These are phyloP conservation scores for Penicillium longicatenatum DNA, from an alignment of 495 filamentous ascomycete genomes.

Conservation along the genomic window DNA sequence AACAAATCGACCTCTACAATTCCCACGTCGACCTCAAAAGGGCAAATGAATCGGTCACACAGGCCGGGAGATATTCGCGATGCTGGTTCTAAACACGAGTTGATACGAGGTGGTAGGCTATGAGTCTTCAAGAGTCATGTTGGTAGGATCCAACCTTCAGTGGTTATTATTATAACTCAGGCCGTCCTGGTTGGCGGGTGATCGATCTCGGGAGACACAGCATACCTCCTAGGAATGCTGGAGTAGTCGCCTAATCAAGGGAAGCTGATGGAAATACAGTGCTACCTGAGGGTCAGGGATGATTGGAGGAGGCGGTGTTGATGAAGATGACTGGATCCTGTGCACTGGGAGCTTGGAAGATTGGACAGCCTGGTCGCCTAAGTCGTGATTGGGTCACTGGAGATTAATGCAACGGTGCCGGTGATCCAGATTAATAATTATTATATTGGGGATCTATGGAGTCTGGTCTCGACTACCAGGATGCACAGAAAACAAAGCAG, in stretches of 20 bases:
- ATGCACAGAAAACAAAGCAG: conserved; percentile 10
- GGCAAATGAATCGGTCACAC: too few species aligned
- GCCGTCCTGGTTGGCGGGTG: neutral
- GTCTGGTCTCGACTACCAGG: neutral
- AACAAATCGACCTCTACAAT: too few species aligned
- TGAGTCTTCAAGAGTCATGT: too few species aligned
- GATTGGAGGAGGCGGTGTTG: neutral
- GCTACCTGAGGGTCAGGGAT: neutral
- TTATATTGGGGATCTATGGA: neutral
- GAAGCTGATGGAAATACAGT: neutral
- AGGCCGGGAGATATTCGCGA: neutral
- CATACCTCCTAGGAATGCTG: neutral
- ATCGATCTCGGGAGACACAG: neutral
- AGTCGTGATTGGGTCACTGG: neutral
- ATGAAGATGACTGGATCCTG: too few species aligned
- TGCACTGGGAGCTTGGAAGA: neutral
- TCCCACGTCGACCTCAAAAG: too few species aligned
- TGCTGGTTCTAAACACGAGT: neutral
- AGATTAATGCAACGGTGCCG: too few species aligned
- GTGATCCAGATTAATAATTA: conserved; percentile 4
- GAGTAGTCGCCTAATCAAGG: too few species aligned
- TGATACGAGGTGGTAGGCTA: neutral
- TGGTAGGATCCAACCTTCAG: too few species aligned
- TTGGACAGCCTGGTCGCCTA: neutral
- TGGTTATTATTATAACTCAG: neutral